Conservation (phyloP, 2,329 filamentous ascomycete species). For the Pseudogymnoascus pannorum region DNA sequence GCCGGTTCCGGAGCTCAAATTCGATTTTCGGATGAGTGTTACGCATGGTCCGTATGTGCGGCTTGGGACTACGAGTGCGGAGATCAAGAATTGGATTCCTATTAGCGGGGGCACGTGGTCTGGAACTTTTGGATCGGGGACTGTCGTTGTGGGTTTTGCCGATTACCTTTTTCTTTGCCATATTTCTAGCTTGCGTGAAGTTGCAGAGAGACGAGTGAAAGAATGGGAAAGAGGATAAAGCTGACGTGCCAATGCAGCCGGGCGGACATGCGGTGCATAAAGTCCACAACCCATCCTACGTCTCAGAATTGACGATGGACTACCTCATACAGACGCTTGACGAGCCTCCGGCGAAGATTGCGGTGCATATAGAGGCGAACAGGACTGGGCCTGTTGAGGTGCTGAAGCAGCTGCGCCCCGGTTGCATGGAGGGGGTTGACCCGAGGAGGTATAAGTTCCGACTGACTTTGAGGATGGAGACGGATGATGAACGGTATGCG, state of each 20-base stretch:
- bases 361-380: constrained; percentile 42
- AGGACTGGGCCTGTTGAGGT: constrained; percentile 39
- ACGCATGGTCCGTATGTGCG: constrained; percentile 37
- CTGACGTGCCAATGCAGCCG: constrained; percentile 27
- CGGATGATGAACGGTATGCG: constrained; percentile 41
- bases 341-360: constrained; percentile 37
- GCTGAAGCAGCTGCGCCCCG: constrained; percentile 21
- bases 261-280: constrained; percentile 18
- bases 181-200: background rate
- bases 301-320: constrained; percentile 35
- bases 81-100: constrained; percentile 42
- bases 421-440: constrained; percentile 23
- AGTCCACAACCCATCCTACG: background rate
- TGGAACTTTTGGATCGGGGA: constrained; percentile 42
- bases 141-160: constrained; percentile 30
- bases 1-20: constrained; percentile 39
- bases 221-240: constrained; percentile 31
- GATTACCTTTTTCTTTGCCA: background rate
- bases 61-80: constrained; percentile 35
- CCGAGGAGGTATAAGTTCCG: constrained; percentile 38
- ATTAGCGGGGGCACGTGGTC: constrained; percentile 42
- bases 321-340: constrained; percentile 44
- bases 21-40: constrained; percentile 45
- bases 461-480: constrained; percentile 44
- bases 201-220: constrained; percentile 17